Conservation (phyloP, 2,329 filamentous ascomycete species). For the Diaporthe australafricana region DNA sequence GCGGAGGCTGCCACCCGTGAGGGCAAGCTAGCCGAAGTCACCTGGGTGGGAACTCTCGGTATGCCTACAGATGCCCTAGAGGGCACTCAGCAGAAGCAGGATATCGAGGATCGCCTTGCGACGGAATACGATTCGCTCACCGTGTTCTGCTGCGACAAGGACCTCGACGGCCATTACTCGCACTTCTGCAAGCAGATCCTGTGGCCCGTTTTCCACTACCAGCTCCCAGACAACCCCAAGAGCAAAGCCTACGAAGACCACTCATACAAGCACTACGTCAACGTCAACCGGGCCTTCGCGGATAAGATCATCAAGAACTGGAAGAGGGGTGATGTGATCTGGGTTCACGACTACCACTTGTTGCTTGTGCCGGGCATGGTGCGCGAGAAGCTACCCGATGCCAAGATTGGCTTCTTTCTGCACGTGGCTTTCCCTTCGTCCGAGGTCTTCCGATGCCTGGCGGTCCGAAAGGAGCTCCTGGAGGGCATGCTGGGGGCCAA, state of each 20-base stretch:
- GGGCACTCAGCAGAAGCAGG: slow-evolving; percentile 78
- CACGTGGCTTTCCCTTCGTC: slow-evolving; percentile 96
- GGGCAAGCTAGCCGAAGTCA: slow-evolving; percentile 77
- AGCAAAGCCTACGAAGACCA: slow-evolving; percentile 98
- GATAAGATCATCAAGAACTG: slow-evolving; percentile 91
- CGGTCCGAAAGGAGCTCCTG: slow-evolving; percentile 86
- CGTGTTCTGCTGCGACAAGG: slow-evolving; percentile 89
- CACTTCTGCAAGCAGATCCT: slow-evolving; percentile 98
- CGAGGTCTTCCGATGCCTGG: slow-evolving; percentile 93
- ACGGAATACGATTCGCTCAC: slow-evolving; percentile 85
- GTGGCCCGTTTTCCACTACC: slow-evolving; percentile 98
- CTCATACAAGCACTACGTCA: slow-evolving; percentile 94
- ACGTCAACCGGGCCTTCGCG: slow-evolving; percentile 92
- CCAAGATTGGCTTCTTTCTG: slow-evolving; percentile 95
- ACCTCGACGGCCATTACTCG: slow-evolving; percentile 93
- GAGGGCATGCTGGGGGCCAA: slow-evolving; percentile 95
- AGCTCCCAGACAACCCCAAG: slow-evolving; percentile 97
- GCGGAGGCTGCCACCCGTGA: slow-evolving; percentile 81
- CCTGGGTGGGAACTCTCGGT: slow-evolving; percentile 92
- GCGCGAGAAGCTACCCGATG: slow-evolving; percentile 88
- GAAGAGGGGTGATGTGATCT: slow-evolving; percentile 92
- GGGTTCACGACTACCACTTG: slow-evolving; percentile 96
- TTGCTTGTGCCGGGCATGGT: slow-evolving; percentile 91
- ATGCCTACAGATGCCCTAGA: slow-evolving; percentile 92
- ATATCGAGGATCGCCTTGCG: slow-evolving; percentile 85